phyloP scores from a whole-genome alignment of 352 stramenopile genomes.

The Globisporangium abappressorium region DNA sequence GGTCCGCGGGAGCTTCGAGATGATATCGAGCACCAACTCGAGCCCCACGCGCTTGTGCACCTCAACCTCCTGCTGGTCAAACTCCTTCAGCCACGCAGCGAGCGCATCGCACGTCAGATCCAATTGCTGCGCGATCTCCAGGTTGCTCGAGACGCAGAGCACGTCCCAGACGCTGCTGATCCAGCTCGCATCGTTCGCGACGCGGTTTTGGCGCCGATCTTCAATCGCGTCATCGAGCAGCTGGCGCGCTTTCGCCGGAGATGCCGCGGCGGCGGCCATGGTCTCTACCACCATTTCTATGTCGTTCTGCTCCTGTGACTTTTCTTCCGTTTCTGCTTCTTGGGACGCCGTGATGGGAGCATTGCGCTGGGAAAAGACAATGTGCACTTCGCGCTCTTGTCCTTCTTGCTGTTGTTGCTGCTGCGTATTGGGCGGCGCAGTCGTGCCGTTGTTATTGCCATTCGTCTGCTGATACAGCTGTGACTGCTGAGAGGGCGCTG shows the following conservation, averaged over 20 bases:
- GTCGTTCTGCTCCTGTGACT: not conserved
- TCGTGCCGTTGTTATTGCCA: not conserved
- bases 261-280: not conserved
- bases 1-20: slow-evolving; percentile 14
- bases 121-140: slow-evolving; percentile 36
- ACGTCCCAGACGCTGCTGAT: slow-evolving; percentile 24
- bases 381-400: slow-evolving; percentile 1
- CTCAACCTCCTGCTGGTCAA: not conserved
- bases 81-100: slow-evolving; percentile 27
- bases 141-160: slow-evolving; percentile 26
- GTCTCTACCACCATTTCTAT: not conserved
- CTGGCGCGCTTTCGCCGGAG: not conserved
- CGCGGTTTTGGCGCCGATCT: slow-evolving; percentile 18
- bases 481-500: not conserved
- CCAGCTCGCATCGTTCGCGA: slow-evolving; percentile 27
- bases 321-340: slow-evolving; percentile 1
- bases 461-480: not conserved
- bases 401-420: not conserved
- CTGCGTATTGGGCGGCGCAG: not conserved
- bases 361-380: slow-evolving; percentile 12
- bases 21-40: slow-evolving; percentile 20
- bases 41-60: slow-evolving; percentile 17
- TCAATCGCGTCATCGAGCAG: slow-evolving; percentile 25
- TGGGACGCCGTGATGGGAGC: not conserved
- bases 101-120: slow-evolving; percentile 40